phyloP scores from a whole-genome alignment of 306 rosid species.

The Carpinus viminea region DNA sequence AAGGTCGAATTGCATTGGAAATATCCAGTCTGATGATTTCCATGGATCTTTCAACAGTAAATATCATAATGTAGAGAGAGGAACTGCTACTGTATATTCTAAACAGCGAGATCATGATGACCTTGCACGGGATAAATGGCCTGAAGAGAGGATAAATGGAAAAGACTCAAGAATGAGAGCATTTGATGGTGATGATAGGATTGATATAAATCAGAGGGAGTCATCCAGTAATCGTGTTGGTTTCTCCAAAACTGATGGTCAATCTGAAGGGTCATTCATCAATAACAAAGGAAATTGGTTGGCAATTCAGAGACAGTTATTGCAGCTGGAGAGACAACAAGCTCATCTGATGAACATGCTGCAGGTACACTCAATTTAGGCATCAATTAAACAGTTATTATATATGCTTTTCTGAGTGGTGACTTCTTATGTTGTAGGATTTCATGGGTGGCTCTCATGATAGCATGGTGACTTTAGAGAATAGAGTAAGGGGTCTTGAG shows the following conservation, averaged over 20 bases:
- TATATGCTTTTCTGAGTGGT: constrained; percentile 23
- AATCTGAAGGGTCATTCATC: constrained; percentile 71
- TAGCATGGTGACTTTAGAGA: constrained; percentile 92
- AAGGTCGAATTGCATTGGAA: constrained; percentile 48
- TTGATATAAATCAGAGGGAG: constrained; percentile 65
- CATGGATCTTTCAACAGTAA: constrained; percentile 56
- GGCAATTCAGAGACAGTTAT: constrained; percentile 90
- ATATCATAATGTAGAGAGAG: constrained; percentile 58
- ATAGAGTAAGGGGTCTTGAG: constrained; percentile 96
- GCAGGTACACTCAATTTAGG: constrained; percentile 60
- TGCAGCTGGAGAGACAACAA: constrained; percentile 95
- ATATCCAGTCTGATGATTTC: constrained; percentile 46
- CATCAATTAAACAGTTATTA: constrained; percentile 17
- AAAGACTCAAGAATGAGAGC: constrained; percentile 67
- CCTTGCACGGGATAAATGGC: constrained; percentile 49
- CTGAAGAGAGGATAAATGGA: constrained; percentile 65
- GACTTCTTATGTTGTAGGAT: constrained; percentile 62
- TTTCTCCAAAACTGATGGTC: constrained; percentile 78
- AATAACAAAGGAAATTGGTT: constrained; percentile 93
- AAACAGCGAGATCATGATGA: constrained; percentile 58
- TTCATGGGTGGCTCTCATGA: constrained; percentile 99
- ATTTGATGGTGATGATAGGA: constrained; percentile 53
- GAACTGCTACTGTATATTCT: constrained; percentile 42
- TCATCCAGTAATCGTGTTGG: constrained; percentile 65
- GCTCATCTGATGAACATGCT: constrained; percentile 96